Conservation (phyloP, 2,329 filamentous ascomycete species). For the Tolypocladium inflatum region DNA sequence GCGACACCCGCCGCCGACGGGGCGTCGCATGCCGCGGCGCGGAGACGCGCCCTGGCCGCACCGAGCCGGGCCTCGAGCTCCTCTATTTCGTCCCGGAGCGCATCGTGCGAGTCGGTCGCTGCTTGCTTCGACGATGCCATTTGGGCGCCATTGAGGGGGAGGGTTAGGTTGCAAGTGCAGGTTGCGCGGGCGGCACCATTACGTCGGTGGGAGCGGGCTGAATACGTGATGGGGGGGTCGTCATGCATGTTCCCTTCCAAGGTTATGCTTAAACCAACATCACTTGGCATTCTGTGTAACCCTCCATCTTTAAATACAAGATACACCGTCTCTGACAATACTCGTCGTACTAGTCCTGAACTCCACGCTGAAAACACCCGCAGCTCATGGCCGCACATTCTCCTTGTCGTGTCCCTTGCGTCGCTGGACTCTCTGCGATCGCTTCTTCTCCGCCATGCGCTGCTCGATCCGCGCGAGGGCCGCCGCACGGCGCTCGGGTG, state of each 20-base stretch:
- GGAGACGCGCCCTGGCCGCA: constrained; percentile 33
- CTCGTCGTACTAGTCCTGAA: constrained; percentile 6
- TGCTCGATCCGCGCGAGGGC: constrained; percentile 45
- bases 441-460: constrained; percentile 41
- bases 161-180: no score
- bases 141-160: neutral
- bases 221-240: neutral
- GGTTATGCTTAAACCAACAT: neutral
- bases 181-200: neutral
- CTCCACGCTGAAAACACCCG: constrained; percentile 10
- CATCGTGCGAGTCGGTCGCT: constrained; percentile 12
- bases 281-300: neutral
- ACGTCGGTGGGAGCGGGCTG: neutral
- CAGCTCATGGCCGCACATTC: constrained; percentile 32
- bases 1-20: neutral
- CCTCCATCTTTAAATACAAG: neutral
- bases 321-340: neutral
- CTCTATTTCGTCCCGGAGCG: constrained; percentile 45
- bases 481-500: constrained; percentile 42
- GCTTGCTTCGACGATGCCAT: constrained; percentile 16
- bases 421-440: constrained; percentile 20
- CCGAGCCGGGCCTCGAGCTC: constrained; percentile 46
- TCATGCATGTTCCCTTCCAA: neutral
- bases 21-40: neutral
- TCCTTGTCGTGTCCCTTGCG: constrained; percentile 36